A percentile compares a stretch with the other conserved stretches of the same genome.
These are phyloP conservation scores for Tylopilus orsonianus DNA, from an alignment of 1,284 basidiomycete species.

Conservation along the genomic window DNA sequence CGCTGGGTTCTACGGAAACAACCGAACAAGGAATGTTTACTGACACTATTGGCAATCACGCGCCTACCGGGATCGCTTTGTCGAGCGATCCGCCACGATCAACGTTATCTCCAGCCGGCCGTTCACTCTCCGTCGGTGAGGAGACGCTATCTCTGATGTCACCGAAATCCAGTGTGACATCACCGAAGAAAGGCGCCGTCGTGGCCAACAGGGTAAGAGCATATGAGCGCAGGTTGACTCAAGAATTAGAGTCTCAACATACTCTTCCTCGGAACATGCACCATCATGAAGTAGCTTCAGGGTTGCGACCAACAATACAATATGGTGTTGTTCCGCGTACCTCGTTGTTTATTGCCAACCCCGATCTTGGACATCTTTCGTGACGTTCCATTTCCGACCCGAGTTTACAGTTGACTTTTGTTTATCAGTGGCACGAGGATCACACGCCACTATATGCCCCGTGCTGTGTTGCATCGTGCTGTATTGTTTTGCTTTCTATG, in stretches of 20 bases:
- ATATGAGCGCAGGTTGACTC: constrained; percentile 42
- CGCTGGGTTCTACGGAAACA: constrained; percentile 26
- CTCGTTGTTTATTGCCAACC: constrained; percentile 52
- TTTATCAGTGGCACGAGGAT: not conserved
- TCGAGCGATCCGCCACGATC: constrained; percentile 19
- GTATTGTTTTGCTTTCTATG: constrained; percentile 4
- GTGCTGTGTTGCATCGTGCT: constrained; percentile 12
- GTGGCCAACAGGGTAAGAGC: constrained; percentile 40
- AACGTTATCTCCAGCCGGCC: not conserved
- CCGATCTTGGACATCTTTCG: constrained; percentile 34
- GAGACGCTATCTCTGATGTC: constrained; percentile 3
- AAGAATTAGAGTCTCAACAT: constrained; percentile 22
- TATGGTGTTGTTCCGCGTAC: constrained; percentile 49
- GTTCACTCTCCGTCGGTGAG: not conserved
- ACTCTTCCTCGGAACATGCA: constrained; percentile 32
- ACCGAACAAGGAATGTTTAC: constrained; percentile 23
- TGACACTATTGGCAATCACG: constrained; percentile 1
- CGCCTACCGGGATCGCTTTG: constrained; percentile 14
- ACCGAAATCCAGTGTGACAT: not conserved
- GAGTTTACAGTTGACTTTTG: constrained; percentile 3
- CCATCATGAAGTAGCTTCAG: constrained; percentile 27
- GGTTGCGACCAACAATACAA: constrained; percentile 32
- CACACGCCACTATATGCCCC: constrained; percentile 4
- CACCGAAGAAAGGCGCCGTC: constrained; percentile 5
- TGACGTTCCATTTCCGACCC: constrained; percentile 12